These are phyloP conservation scores for Mallotus japonicus DNA, from an alignment of 441 rosid species.

Conservation along the genomic window DNA sequence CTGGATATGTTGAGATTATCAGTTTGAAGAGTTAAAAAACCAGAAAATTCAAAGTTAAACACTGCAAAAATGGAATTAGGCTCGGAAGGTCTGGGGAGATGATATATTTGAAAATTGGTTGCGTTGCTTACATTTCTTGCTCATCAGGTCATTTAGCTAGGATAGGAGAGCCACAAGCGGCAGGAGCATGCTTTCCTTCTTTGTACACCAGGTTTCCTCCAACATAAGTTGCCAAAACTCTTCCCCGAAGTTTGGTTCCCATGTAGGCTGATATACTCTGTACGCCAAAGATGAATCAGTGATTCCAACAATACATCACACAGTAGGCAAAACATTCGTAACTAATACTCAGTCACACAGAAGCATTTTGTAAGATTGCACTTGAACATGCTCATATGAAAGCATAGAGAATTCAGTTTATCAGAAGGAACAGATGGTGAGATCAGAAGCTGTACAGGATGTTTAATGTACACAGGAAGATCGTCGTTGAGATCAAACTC, in stretches of 20 bases:
- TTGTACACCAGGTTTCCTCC: conserved; percentile 84
- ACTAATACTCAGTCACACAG: not conserved
- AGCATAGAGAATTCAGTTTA: not conserved
- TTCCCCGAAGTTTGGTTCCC: conserved; percentile 74
- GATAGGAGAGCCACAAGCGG: conserved; percentile 68
- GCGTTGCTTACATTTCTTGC: not conserved
- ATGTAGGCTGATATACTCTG: conserved; percentile 86
- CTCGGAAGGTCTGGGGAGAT: not conserved
- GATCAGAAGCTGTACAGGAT: conserved; percentile 51
- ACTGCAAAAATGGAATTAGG: no score
- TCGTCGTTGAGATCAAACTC: conserved; percentile 63
- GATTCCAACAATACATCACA: not conserved
- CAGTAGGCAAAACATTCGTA: no score
- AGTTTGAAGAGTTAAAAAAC: no score
- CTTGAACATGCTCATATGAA: not conserved
- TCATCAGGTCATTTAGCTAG: conserved; percentile 43
- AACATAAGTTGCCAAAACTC: conserved; percentile 75
- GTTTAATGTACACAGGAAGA: conserved; percentile 64
- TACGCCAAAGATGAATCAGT: not conserved
- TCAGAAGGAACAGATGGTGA: not conserved
- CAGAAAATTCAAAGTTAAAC: no score
- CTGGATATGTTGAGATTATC: no score
- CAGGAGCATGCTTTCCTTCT: conserved; percentile 72
- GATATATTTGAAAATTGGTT: not conserved
- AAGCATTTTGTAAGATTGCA: not conserved